phyloP scores from a whole-genome alignment of 768 basidiomycete genomes.

The Mycena chlorophos region DNA sequence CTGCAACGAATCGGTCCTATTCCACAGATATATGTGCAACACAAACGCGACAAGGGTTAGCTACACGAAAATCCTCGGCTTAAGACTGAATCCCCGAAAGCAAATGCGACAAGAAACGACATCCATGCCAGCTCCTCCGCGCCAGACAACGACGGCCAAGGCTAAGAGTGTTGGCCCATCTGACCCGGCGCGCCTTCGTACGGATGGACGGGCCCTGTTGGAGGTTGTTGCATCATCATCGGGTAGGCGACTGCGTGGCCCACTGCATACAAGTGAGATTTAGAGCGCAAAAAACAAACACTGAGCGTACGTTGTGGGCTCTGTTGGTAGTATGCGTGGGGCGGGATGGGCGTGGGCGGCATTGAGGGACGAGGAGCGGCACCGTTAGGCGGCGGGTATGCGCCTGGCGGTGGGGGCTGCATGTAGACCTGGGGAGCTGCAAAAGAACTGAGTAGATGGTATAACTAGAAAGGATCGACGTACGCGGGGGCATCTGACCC shows the following conservation, averaged over 20 bases:
- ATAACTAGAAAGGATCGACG: slow-evolving; percentile 31
- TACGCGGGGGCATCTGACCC: slow-evolving; percentile 90
- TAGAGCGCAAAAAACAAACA: neutral
- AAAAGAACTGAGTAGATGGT: slow-evolving; percentile 10
- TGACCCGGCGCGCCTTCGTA: slow-evolving; percentile 74
- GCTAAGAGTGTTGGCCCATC: slow-evolving; percentile 68
- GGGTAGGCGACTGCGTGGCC: slow-evolving; percentile 84
- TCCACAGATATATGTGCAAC: slow-evolving; percentile 24
- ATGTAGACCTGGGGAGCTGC: slow-evolving; percentile 76
- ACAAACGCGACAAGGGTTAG: slow-evolving; percentile 38
- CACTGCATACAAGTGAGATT: slow-evolving; percentile 51
- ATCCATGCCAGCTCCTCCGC: slow-evolving; percentile 10
- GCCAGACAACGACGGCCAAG: neutral
- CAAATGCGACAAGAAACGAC: slow-evolving; percentile 29
- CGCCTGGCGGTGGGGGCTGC: slow-evolving; percentile 73
- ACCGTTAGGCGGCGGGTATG: slow-evolving; percentile 79
- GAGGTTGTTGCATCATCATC: slow-evolving; percentile 90
- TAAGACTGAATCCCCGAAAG: slow-evolving; percentile 24
- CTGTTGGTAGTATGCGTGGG: slow-evolving; percentile 87
- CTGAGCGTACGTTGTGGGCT: slow-evolving; percentile 72
- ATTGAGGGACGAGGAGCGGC: slow-evolving; percentile 80
- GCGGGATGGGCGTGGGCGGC: slow-evolving; percentile 90
- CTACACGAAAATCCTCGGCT: slow-evolving; percentile 24
- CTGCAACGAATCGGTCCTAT: slow-evolving; percentile 22
- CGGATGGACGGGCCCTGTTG: slow-evolving; percentile 65